These are phyloP conservation scores for Arthrobotrys megalospora DNA, from an alignment of 2,329 filamentous ascomycete species.

Conservation along the genomic window DNA sequence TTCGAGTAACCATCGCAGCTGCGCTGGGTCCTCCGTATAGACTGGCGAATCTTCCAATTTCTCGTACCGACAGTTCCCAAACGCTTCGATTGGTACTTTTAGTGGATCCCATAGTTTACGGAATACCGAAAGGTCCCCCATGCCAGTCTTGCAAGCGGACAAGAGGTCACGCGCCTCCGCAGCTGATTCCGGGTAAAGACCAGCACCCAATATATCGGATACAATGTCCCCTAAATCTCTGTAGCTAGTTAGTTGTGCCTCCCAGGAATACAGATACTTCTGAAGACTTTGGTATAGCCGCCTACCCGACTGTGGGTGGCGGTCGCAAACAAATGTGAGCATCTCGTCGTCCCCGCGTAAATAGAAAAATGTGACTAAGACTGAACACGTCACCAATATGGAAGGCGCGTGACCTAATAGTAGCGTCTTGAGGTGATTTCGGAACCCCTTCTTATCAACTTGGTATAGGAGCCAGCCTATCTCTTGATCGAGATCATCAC, in stretches of 20 bases:
- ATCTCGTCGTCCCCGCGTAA: constrained; percentile 18
- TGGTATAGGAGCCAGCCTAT: background rate
- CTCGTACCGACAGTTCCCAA: background rate
- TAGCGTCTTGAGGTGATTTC: background rate
- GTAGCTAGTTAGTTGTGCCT: background rate
- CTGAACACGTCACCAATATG: constrained; percentile 7
- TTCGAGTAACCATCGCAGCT: background rate
- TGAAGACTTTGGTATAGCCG: background rate
- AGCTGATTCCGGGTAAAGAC: background rate
- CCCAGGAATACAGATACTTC: background rate
- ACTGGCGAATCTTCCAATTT: background rate
- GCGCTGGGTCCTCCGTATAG: background rate
- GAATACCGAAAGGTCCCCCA: background rate
- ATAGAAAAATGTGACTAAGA: background rate
- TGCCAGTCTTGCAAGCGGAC: background rate
- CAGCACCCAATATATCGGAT: background rate
- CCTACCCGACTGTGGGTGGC: background rate
- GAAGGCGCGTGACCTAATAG: background rate
- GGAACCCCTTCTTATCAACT: background rate
- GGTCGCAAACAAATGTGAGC: background rate
- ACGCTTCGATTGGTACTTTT: background rate
- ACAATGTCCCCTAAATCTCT: background rate
- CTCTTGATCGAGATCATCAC: background rate
- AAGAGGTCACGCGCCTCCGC: background rate
- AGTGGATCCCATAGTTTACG: background rate